Base-by-base conservation (phyloP, 1,284 basidiomycete genomes). In the Ceratobasidium sp. region DNA sequence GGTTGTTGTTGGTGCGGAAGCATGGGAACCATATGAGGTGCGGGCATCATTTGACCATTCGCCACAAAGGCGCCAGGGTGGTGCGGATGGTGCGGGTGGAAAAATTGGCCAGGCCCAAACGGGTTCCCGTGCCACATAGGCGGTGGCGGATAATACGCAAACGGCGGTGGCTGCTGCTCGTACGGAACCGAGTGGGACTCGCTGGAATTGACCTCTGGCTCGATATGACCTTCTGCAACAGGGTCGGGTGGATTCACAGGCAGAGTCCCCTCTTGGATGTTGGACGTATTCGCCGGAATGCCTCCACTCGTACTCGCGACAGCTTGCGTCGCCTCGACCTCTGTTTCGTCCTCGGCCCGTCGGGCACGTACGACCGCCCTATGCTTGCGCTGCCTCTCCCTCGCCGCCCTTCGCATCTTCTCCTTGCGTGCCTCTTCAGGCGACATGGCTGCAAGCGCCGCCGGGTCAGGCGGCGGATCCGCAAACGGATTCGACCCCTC, bases 311-410 rank as follows among this genome's bases (percentile, higher is more conserved):
- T 87, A 83, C 52, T 82, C 82, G 13, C 82, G 80, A 71, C 86
- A 75, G 75, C 87, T 6, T 49, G 35, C 17, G 2, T 25, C 17
- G 40, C 27, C 29, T 13, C 25, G 40, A 31, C 67, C 86, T 86
- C 86, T 89, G 77, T 8, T 87, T 90, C n/a, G 91, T 82, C 72
- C 89, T 89, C 70, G 86, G 83, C 83, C 76, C 91, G 90, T 73
- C 86, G 83, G 76, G 89, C 86, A 78, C 91, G 91, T 58, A 91
- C 86, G 45, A 89, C 80, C 69, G 82, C 83, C 42, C 91, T 87
- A 76, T 92, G 91, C 74, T 92, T 92, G 62, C 90, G 80, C 75
- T 92, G 90, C 65, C 91, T 80, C 74, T 92, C 89, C 42, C 90
- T 80, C 4, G 90, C 91, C 0, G 89, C 86, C 1, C 86, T 83